Base-by-base conservation (phyloP, 768 basidiomycete genomes). In the Boletus tomentosulus region DNA sequence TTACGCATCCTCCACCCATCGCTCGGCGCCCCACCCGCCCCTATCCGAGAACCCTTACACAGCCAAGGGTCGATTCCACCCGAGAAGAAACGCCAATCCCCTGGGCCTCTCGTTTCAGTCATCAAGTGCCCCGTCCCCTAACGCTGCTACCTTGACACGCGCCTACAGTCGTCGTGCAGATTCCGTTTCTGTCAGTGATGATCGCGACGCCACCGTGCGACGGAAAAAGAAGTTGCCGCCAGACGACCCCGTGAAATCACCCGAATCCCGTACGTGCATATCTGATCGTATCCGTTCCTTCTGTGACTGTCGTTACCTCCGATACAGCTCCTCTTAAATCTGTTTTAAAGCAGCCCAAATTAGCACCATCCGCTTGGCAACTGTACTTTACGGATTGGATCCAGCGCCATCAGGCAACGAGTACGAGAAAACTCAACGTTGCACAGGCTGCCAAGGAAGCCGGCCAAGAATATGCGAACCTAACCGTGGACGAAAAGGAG, bases 301-400 rank as follows among this genome's bases (percentile, higher is more conserved):
- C 56, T 60, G 53, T 61, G 58, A 57, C 58, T 53, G 62, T 65
- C 61, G 60, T 62, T 55, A 67, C 63, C 55, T 55, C 68, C 66
- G 61, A 47, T 67, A 53, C 70, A 86, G 87, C 77, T 35, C 82
- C 81, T 44, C 73, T 82, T 51, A 93, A 88, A 72, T 93, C 93
- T 38, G 72, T 83, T 11, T 76, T 97, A 54, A 85, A 86, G 41
- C 92, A 90, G 19, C 93, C 93, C 46, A 93, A 94, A 74, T 80
- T 93, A 62, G 91, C 94, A 6, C 92, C 90, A 4, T 94, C 92
- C 3, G 91, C 93, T 51, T 97, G 94, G 94, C 94, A 97, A 71
- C 80, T 97, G 42, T 97, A 92, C 72, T 96, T 97, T 68, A 92
- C 92, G 24, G 92, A 96, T 67, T 94, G 90, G 84, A 93, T 97